Base-by-base conservation (phyloP, 2,329 filamentous ascomycete genomes). In the Cadophora luteo-olivacea region DNA sequence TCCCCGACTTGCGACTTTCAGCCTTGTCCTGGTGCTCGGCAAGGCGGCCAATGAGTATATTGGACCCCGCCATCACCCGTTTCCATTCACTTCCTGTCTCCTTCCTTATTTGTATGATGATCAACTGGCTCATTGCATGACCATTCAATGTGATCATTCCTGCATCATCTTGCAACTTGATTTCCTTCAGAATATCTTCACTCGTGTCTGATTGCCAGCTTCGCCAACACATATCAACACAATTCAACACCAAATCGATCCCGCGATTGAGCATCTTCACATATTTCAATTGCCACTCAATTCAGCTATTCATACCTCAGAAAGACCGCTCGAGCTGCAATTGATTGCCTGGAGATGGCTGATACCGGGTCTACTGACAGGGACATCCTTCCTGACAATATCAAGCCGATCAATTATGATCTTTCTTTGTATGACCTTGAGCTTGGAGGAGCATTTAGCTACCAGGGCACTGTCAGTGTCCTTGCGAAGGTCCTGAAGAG, bases 371-470 rank as follows among this genome's bases (percentile, higher is more conserved):
- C 88, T 84, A 80, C 82, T 63, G 87, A 90, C 79, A 84, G 88
- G 78, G 87, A 91, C 69, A 84, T 88, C 72, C 85, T 91, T 70
- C 87, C 88, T 60, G 83, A 84, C 75, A 81, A 80, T 73, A 89
- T 95, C 78, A 95, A 93, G 82, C 94, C 96, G 2, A 83, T 85
- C 71, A 93, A 98, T 83, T 99, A 99, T 82, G 84, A 88, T 76
- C 85, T 99, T 73, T 93, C 91, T 66, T 87, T 99, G 75, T 89
- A 85, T 77, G 91, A 96, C 75, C 83, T 99, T 72, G 90, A 97
- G 74, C 82, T 89, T 65, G 86, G 87, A 72, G 87, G 86, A 66
- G 82, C 82, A 69, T 97, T 95, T 74, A 81, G 87, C 69, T 99
- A 95, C 83, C 89, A 95, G 82, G 96, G 96, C 73, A 89, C 86